Base-by-base conservation (phyloP, 768 basidiomycete species). In the Tephrocybe sp. region DNA sequence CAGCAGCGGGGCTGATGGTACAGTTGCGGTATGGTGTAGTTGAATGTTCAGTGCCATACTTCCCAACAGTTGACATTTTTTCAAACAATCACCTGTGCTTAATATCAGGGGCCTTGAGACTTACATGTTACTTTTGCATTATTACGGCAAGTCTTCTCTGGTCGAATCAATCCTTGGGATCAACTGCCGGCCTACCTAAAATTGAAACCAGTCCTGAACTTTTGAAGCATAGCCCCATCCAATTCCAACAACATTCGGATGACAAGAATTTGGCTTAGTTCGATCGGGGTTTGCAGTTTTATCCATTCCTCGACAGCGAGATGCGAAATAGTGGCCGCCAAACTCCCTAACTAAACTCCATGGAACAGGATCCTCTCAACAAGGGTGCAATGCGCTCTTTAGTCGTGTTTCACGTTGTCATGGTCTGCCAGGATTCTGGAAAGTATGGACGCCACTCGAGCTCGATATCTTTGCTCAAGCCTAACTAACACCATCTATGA, bases 1-100 rank as follows among this genome's bases (percentile, higher is more conserved):
- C 52, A 92, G 88, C 60, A 85, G 87, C 33, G 97, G 94, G 20
- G 92, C 97, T 33, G 97, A 99, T 69, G 95, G 97, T 35, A 80
- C 80, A 54, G 85, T 89, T 39, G 70, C 83, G 49, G 80, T 98
- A 48, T 99, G 96, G 97, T 91, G 84, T 74, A 88, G 84, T 71
- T 90, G 64, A 69, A 45, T 46, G 32, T 39, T 54, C 41, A 47
- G 54, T 56, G 48, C 12, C 39, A 48, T 52, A 20, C 38, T 39
- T 39, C 56, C 32, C 22, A 39, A 45, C 47, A 42, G 43, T 52
- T 49, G 43, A 16, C 17, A 11, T 16, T 16, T 47, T 45, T 12
- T 30, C 11, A 16, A 26, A 16, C 53, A 41, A 53, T 49, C 26
- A 26, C 26, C 26, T 7, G 7, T 26, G n/a, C 26, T 26, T 26